A percentile compares a stretch with the other conserved stretches of the same genome.
Evolutionary conservation across 2,329 filamentous ascomycete species (phyloP).

Genomic region (Colletotrichum orbiculare): DNA sequence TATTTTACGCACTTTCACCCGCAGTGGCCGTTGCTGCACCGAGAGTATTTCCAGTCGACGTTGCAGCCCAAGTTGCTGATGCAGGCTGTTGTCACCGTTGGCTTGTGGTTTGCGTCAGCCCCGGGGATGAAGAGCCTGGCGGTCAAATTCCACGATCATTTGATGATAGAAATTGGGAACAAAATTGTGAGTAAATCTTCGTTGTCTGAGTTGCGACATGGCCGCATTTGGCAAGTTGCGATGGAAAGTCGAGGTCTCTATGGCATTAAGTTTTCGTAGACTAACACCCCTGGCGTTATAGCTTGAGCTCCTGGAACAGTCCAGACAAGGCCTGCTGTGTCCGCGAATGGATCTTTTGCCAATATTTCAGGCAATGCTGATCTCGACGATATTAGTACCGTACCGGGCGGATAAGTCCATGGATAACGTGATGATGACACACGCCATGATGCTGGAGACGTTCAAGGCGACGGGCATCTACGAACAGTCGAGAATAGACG

Average conservation of each 20-base stretch:
- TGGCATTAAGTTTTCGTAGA: not conserved
- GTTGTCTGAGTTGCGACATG: not conserved
- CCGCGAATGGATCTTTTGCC: slow-evolving; percentile 13
- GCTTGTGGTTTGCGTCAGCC: slow-evolving; percentile 20
- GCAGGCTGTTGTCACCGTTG: slow-evolving; percentile 20
- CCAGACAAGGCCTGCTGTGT: slow-evolving; percentile 17
- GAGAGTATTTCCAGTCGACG: slow-evolving; percentile 15
- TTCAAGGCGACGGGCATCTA: slow-evolving; percentile 24
- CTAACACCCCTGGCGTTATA: not conserved
- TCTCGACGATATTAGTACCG: slow-evolving; percentile 22
- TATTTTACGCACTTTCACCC: slow-evolving; percentile 29
- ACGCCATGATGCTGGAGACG: slow-evolving; percentile 23
- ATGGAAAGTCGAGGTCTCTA: too few relatives aligned
- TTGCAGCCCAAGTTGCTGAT: slow-evolving; percentile 14
- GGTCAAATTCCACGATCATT: slow-evolving; percentile 17
- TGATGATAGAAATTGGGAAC: slow-evolving; percentile 18
- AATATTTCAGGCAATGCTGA: slow-evolving; percentile 22
- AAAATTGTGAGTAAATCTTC: slow-evolving; percentile 4
- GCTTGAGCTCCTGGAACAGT: slow-evolving; percentile 22
- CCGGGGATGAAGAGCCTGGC: slow-evolving; percentile 3
- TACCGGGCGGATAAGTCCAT: slow-evolving; percentile 25
- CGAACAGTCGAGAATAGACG: slow-evolving; percentile 19
- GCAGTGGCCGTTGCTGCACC: slow-evolving; percentile 27
- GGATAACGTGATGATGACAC: slow-evolving; percentile 28
- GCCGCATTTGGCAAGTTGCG: too few relatives aligned